Percentiles rank a stretch among this genome's conserved stretches.
phyloP scores from a whole-genome alignment of 495 filamentous ascomycete species.

The Podospora pseudopauciseta region DNA sequence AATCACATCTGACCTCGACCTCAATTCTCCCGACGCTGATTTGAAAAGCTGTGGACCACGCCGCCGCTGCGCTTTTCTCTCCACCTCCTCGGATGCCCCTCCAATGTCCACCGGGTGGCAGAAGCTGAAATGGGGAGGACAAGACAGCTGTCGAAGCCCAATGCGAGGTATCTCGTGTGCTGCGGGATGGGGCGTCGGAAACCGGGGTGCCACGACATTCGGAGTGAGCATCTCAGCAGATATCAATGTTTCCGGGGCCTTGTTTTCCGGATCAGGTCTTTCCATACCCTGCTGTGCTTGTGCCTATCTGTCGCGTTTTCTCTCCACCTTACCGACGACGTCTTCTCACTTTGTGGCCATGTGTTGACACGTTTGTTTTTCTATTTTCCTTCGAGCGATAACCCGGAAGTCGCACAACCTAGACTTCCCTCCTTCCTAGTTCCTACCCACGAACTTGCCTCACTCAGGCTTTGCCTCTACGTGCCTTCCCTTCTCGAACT shows the following conservation, averaged over 20 bases:
- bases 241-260: neutral
- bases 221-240: neutral
- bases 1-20: neutral
- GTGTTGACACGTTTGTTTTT: neutral
- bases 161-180: neutral
- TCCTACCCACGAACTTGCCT: too few relatives aligned
- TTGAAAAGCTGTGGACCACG: too few relatives aligned
- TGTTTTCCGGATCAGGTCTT: neutral
- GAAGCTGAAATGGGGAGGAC: too few relatives aligned
- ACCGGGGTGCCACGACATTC: conserved; percentile 9
- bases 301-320: neutral
- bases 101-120: too few relatives aligned
- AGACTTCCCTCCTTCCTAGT: too few relatives aligned
- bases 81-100: neutral
- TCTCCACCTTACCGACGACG: neutral
- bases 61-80: neutral
- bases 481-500: neutral
- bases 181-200: neutral
- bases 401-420: neutral
- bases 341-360: neutral
- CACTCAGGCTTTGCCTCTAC: too few relatives aligned
- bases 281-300: neutral
- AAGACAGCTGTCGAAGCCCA: neutral
- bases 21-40: neutral
- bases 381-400: neutral